phyloP scores from a whole-genome alignment of 139 green algal species.

The Haematococcus sp. region DNA sequence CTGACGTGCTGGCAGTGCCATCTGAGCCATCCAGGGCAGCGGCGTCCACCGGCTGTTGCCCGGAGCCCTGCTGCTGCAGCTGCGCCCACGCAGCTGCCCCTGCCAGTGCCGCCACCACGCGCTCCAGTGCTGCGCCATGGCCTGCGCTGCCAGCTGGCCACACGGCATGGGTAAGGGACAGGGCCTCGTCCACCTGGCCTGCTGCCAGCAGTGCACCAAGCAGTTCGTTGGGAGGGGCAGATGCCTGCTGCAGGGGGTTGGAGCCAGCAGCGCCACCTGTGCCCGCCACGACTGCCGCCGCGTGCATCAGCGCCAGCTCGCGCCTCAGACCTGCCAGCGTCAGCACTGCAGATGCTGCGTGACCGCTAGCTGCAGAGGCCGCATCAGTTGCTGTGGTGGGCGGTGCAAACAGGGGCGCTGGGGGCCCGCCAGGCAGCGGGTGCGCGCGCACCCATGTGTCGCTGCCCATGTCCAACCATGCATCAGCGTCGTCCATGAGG shows the following conservation, averaged over 20 bases:
- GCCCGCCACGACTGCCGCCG: not conserved
- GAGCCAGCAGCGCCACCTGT: not conserved
- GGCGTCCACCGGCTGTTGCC: not conserved
- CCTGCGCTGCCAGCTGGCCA: not conserved
- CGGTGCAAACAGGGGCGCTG: not conserved
- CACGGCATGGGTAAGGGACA: slow-evolving; percentile 13
- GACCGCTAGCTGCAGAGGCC: not conserved
- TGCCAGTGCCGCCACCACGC: slow-evolving; percentile 20
- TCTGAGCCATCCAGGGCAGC: not conserved
- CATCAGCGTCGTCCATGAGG: slow-evolving; percentile 15
- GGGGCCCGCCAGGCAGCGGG: not conserved
- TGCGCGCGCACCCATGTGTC: slow-evolving; percentile 30
- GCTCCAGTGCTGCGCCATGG: slow-evolving; percentile 16
- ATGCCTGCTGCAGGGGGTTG: slow-evolving; percentile 17
- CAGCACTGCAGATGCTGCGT: not conserved
- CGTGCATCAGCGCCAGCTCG: slow-evolving; percentile 19
- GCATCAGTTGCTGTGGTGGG: not conserved
- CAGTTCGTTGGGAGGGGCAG: slow-evolving; percentile 20
- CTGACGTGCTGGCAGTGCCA: not conserved
- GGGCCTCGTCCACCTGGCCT: slow-evolving; percentile 19
- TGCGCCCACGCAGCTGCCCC: slow-evolving; percentile 15
- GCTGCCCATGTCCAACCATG: slow-evolving; percentile 30
- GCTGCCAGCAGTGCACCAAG: slow-evolving; percentile 27
- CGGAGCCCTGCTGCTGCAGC: slow-evolving; percentile 16
- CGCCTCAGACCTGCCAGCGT: slow-evolving; percentile 17